Evolutionary conservation across 768 basidiomycete genomes (phyloP).

Genomic region (Amanita inopinata): DNA sequence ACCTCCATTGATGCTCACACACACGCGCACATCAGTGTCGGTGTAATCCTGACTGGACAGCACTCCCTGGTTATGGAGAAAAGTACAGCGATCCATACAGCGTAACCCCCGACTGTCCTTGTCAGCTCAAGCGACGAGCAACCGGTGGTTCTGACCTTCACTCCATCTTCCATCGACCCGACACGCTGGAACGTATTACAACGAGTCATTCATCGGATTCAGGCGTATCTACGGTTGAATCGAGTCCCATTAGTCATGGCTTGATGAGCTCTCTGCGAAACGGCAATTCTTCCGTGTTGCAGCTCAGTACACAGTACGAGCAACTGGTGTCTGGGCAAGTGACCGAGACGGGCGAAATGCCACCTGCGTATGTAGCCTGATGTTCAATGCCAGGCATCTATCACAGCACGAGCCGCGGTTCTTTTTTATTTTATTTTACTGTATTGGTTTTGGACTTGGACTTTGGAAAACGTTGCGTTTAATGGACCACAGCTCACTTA

Average conservation of each 20-base stretch:
- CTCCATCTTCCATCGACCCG: constrained; percentile 11
- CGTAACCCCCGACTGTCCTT: constrained; percentile 36
- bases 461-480: no score
- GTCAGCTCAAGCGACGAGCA: constrained; percentile 21
- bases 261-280: constrained; percentile 21
- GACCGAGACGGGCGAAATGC: constrained; percentile 72
- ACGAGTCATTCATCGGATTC: constrained; percentile 28
- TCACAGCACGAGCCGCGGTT: no score
- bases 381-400: background rate
- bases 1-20: background rate
- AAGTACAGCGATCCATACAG: constrained; percentile 27
- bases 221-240: constrained; percentile 25
- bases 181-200: constrained; percentile 20
- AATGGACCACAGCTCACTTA: no score
- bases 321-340: constrained; percentile 76
- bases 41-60: constrained; percentile 71
- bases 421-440: no score
- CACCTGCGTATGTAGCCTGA: constrained; percentile 53
- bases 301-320: constrained; percentile 56
- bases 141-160: constrained; percentile 6
- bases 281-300: constrained; percentile 25
- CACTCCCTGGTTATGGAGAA: constrained; percentile 67
- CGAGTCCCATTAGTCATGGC: constrained; percentile 22
- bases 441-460: no score
- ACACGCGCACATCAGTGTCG: constrained; percentile 58